These are phyloP conservation scores for Trichoderma citrinoviride DNA, from an alignment of 2,329 filamentous ascomycete genomes.

Conservation along the genomic window DNA sequence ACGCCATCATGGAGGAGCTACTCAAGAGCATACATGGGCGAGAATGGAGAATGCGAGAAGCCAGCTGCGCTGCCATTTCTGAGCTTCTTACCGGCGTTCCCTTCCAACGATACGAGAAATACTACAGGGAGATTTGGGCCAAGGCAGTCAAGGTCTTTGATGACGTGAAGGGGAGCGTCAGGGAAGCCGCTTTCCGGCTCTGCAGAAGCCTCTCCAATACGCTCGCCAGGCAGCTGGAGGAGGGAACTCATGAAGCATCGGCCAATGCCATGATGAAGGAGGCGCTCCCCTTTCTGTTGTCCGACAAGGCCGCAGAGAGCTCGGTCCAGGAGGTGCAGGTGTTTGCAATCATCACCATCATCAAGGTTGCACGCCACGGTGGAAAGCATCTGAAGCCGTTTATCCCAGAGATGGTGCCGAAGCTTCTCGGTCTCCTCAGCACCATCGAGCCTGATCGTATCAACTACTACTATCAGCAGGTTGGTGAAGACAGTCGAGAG, in stretches of 20 bases:
- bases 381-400: slow-evolving; percentile 76
- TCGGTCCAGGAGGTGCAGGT: slow-evolving; percentile 81
- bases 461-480: slow-evolving; percentile 90
- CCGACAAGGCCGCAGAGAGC: slow-evolving; percentile 84
- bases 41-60: slow-evolving; percentile 91
- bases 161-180: slow-evolving; percentile 90
- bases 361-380: slow-evolving; percentile 87
- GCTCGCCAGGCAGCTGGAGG: slow-evolving; percentile 80
- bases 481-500: slow-evolving; percentile 80
- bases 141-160: slow-evolving; percentile 88
- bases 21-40: slow-evolving; percentile 81
- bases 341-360: slow-evolving; percentile 78
- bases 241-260: slow-evolving; percentile 66
- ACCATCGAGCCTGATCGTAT: slow-evolving; percentile 85
- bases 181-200: slow-evolving; percentile 74
- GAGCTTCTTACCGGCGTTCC: slow-evolving; percentile 82
- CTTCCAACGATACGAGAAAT: slow-evolving; percentile 74
- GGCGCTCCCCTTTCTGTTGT: slow-evolving; percentile 86
- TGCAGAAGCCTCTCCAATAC: slow-evolving; percentile 83
- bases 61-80: slow-evolving; percentile 84
- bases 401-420: slow-evolving; percentile 76
- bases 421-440: slow-evolving; percentile 77
- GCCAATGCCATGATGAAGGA: slow-evolving; percentile 79
- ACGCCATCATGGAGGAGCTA: slow-evolving; percentile 83
- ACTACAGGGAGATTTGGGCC: slow-evolving; percentile 81